A percentile compares a stretch with the other conserved stretches of the same genome.
phyloP scores from a whole-genome alignment of 2,329 filamentous ascomycete genomes.

The Aspergillus sp. region DNA sequence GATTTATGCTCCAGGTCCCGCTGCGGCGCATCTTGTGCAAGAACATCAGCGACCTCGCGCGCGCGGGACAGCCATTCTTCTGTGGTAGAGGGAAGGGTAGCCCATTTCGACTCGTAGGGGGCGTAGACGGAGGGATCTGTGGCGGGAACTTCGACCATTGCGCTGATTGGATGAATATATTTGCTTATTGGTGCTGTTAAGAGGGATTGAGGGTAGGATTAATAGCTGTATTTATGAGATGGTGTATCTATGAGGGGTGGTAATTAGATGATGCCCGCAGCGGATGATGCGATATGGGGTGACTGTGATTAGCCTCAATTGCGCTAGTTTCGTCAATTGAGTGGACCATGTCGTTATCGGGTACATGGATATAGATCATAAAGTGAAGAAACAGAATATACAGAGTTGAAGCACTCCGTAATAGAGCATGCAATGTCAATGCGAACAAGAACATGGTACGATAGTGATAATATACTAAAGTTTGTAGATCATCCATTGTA shows the following conservation, averaged over 20 bases:
- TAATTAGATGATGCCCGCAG: neutral
- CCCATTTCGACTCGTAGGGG: conserved; percentile 33
- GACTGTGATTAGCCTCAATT: too few species aligned
- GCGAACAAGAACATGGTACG: too few species aligned
- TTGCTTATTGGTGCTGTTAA: neutral
- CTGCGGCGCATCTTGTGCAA: conserved; percentile 42
- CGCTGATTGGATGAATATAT: neutral
- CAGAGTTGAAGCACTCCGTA: too few species aligned
- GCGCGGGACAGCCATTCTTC: conserved; percentile 45
- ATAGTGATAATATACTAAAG: too few species aligned
- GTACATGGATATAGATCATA: too few species aligned
- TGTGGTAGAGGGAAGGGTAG: conserved; percentile 31
- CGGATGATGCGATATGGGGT: neutral
- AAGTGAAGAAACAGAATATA: too few species aligned
- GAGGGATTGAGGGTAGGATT: neutral
- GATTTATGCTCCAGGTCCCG: conserved; percentile 49
- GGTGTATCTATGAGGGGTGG: neutral
- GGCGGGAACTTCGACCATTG: neutral
- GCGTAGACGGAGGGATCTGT: conserved; percentile 38
- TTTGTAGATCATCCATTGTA: too few species aligned
- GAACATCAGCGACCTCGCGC: conserved; percentile 44
- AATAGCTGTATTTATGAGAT: neutral
- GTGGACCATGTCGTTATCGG: too few species aligned
- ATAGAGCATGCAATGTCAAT: too few species aligned
- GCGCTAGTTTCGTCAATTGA: too few species aligned